Percentiles rank a stretch among this genome's conserved stretches.
These are phyloP conservation scores for Hippophae gyantsensis DNA, from an alignment of 306 rosid species.

Conservation along the genomic window DNA sequence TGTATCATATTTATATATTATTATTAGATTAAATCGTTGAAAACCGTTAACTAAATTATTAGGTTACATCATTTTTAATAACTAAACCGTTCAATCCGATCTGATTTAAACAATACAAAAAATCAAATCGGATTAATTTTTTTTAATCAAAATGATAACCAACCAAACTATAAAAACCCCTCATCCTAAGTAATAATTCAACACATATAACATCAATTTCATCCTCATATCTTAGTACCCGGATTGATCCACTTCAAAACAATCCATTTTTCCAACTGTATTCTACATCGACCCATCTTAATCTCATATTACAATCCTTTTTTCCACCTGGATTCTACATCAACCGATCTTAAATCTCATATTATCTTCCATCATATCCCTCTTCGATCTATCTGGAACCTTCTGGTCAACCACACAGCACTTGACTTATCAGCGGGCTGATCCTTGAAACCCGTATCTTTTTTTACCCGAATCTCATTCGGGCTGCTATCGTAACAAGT, in stretches of 20 bases:
- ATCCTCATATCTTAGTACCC: conserved; percentile 13
- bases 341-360: conserved; percentile 21
- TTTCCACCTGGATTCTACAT: conserved; percentile 32
- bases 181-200: no score
- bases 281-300: no score
- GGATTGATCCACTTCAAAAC: conserved; percentile 24
- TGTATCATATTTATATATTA: no score
- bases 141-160: no score
- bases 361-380: conserved; percentile 29
- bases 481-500: conserved; percentile 61
- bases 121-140: no score
- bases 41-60: no score
- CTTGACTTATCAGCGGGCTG: conserved; percentile 14
- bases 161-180: no score
- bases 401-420: conserved; percentile 16
- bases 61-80: no score
- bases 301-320: not conserved
- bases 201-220: no score
- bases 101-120: no score
- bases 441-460: conserved; percentile 31
- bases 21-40: no score
- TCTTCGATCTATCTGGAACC: conserved; percentile 28
- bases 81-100: no score
- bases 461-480: conserved; percentile 19
- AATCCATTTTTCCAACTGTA: conserved; percentile 28